Conservation (phyloP, 345 rosid species). For the Salix caprea region DNA sequence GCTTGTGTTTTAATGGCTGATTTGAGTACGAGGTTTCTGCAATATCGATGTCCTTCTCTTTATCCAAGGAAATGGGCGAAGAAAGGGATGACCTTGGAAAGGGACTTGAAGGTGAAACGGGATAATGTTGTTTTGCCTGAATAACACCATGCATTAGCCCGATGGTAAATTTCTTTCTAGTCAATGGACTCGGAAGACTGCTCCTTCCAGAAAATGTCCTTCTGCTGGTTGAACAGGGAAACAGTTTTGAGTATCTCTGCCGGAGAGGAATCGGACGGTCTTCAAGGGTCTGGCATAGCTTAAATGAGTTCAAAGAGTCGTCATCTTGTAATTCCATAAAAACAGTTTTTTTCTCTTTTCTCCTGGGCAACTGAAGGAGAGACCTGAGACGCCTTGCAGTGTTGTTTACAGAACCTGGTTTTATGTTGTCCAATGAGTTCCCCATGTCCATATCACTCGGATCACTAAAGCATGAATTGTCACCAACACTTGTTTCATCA, state of each 20-base stretch:
- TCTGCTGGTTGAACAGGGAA: slow-evolving; percentile 38
- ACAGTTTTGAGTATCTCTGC: slow-evolving; percentile 48
- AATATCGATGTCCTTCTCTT: slow-evolving; percentile 17
- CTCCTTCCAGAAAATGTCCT: slow-evolving; percentile 39
- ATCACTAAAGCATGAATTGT: slow-evolving; percentile 45
- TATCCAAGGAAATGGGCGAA: slow-evolving; percentile 34
- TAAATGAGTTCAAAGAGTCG: slow-evolving; percentile 26
- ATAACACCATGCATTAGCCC: slow-evolving; percentile 76
- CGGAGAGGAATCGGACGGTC: slow-evolving; percentile 58
- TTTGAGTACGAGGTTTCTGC: slow-evolving; percentile 6
- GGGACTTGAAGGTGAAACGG: slow-evolving; percentile 33
- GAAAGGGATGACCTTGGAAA: slow-evolving; percentile 33
- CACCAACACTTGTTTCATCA: slow-evolving; percentile 36
- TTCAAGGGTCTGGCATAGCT: slow-evolving; percentile 18
- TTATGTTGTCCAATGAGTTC: slow-evolving; percentile 17
- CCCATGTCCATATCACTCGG: slow-evolving; percentile 29
- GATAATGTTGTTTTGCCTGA: slow-evolving; percentile 44
- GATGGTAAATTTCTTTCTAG: slow-evolving; percentile 54
- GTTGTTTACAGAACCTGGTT: slow-evolving; percentile 25
- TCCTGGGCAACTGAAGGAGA: slow-evolving; percentile 62
- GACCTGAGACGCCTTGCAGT: slow-evolving; percentile 57
- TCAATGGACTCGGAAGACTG: slow-evolving; percentile 69
- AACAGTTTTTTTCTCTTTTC: slow-evolving; percentile 35
- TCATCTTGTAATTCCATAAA: slow-evolving; percentile 21
- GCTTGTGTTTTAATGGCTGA: slow-evolving; percentile 27